phyloP scores from a whole-genome alignment of 371 early-diverging fungal genomes.

The Rhizopus stolonifer region DNA sequence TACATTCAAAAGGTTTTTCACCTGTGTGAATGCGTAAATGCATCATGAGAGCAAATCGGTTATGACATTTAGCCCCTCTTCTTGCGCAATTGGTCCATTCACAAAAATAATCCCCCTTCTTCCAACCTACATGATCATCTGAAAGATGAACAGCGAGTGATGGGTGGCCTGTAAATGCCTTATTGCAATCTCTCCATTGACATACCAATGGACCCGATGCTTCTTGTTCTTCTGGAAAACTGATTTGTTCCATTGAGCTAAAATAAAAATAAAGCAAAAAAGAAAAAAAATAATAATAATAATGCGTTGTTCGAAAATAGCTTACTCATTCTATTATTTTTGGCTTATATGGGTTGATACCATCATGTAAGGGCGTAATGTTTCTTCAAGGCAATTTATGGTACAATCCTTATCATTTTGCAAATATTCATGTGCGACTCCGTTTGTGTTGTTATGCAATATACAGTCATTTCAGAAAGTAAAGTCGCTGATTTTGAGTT shows the following conservation, averaged over 20 bases:
- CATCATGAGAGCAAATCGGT: constrained; percentile 65
- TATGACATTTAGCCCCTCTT: constrained; percentile 59
- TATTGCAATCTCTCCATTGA: constrained; percentile 53
- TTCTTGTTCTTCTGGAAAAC: not conserved
- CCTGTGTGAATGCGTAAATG: constrained; percentile 72
- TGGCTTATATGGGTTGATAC: too few relatives aligned
- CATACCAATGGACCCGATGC: constrained; percentile 19
- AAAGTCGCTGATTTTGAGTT: too few relatives aligned
- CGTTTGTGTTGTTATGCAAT: too few relatives aligned
- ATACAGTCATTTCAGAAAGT: too few relatives aligned
- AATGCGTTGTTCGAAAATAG: too few relatives aligned
- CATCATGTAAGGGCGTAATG: too few relatives aligned
- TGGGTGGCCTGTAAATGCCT: constrained; percentile 37
- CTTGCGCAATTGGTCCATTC: constrained; percentile 64
- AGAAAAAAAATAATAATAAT: not conserved
- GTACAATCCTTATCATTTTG: too few relatives aligned
- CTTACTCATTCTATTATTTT: too few relatives aligned
- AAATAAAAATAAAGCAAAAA: not conserved
- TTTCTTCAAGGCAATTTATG: too few relatives aligned
- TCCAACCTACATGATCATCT: constrained; percentile 70
- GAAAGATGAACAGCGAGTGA: constrained; percentile 57
- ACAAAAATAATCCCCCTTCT: constrained; percentile 60
- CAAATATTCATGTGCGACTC: too few relatives aligned
- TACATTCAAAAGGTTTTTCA: constrained; percentile 68
- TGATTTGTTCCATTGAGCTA: not conserved